phyloP scores from a whole-genome alignment of 2,329 filamentous ascomycete species.

The Tolypocladium nubicola region DNA sequence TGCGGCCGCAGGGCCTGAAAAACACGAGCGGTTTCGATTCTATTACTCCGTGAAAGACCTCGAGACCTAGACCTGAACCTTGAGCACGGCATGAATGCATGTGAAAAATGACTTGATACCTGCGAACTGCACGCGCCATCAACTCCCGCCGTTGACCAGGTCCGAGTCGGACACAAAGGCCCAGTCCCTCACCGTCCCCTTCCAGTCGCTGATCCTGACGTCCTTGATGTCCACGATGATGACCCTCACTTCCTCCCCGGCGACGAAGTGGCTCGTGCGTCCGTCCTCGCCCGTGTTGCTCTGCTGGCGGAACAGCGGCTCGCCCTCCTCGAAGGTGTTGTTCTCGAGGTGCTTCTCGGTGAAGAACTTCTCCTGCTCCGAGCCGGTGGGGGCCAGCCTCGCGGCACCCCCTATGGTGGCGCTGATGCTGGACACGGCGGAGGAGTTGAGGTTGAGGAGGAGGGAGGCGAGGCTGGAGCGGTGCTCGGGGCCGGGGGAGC shows the following conservation, averaged over 20 bases:
- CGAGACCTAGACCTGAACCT: neutral
- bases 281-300: slow-evolving; percentile 36
- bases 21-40: neutral
- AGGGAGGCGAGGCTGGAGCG: slow-evolving; percentile 71
- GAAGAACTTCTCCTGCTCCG: slow-evolving; percentile 77
- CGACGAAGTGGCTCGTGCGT: slow-evolving; percentile 58
- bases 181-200: slow-evolving; percentile 83
- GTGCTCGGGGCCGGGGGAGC: slow-evolving; percentile 52
- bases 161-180: slow-evolving; percentile 29
- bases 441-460: slow-evolving; percentile 83
- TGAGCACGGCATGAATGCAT: neutral
- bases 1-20: neutral
- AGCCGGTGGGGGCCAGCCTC: slow-evolving; percentile 58
- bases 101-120: neutral
- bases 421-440: slow-evolving; percentile 76
- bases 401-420: slow-evolving; percentile 91
- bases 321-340: slow-evolving; percentile 66
- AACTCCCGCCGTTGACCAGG: slow-evolving; percentile 28
- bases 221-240: slow-evolving; percentile 77
- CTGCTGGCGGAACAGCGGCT: slow-evolving; percentile 19
- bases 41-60: neutral
- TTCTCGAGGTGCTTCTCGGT: slow-evolving; percentile 78
- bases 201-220: slow-evolving; percentile 88
- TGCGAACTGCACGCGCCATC: slow-evolving; percentile 1
- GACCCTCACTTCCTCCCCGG: slow-evolving; percentile 74